A percentile compares a stretch with the other conserved stretches of the same genome.
Conservation (phyloP, 2,329 filamentous ascomycete genomes). For the Aspergillus pseudoglaucus region DNA sequence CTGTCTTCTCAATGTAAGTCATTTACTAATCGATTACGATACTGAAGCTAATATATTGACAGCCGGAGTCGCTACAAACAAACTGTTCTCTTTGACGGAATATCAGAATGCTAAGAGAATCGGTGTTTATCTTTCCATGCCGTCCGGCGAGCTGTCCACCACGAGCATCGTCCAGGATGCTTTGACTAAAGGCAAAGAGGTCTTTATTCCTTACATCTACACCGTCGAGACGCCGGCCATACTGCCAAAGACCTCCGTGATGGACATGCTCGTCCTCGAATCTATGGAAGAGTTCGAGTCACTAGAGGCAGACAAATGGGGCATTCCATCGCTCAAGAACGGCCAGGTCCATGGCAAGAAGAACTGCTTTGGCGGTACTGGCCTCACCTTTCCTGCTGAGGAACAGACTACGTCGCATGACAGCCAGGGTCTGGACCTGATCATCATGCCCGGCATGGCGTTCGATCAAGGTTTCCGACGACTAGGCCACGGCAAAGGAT, state of each 20-base stretch:
- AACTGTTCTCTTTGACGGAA: conserved; percentile 61
- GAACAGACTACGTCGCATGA: conserved; percentile 10
- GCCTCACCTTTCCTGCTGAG: conserved; percentile 19
- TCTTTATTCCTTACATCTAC: conserved; percentile 89
- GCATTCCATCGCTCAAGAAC: conserved; percentile 76
- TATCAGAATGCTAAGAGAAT: conserved; percentile 70
- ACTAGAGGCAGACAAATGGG: conserved; percentile 76
- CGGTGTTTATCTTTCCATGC: conserved; percentile 92
- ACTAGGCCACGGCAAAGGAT: conserved; percentile 90
- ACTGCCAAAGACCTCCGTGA: conserved; percentile 58
- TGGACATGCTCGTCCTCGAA: conserved; percentile 87
- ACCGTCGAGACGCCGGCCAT: conserved; percentile 40
- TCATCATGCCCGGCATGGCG: conserved; percentile 86
- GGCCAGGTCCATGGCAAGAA: conserved; percentile 59
- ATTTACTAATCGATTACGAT: conserved; percentile 1
- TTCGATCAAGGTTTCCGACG: conserved; percentile 72
- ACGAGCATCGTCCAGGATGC: conserved; percentile 75
- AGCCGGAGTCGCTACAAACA: conserved; percentile 62
- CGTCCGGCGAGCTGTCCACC: conserved; percentile 76
- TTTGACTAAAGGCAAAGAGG: conserved; percentile 67
- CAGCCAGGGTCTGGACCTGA: conserved; percentile 62
- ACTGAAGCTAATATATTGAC: conserved; percentile 18
- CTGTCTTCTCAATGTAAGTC: conserved; percentile 62
- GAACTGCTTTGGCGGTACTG: conserved; percentile 65
- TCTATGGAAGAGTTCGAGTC: conserved; percentile 71